Conservation (phyloP, 2,329 filamentous ascomycete genomes). For the Biscogniauxia sp. region DNA sequence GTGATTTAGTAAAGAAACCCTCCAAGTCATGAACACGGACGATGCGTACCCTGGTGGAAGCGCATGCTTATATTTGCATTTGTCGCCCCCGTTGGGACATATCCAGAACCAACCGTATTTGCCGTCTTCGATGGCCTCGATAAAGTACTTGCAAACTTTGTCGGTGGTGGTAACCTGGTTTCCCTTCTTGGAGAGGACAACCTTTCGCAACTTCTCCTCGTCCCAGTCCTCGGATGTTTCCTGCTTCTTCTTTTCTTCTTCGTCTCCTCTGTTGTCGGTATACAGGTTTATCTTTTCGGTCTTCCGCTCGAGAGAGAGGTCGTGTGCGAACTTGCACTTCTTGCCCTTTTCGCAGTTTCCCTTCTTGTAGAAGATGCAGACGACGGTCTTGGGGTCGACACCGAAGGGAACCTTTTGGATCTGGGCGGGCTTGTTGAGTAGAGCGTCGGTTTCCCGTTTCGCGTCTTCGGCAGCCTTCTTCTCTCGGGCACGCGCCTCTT, state of each 20-base stretch:
- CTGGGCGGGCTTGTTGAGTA: constrained; percentile 90
- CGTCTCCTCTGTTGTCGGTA: constrained; percentile 73
- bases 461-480: constrained; percentile 88
- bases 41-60: constrained; percentile 82
- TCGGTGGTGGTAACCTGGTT: constrained; percentile 95
- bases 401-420: constrained; percentile 98
- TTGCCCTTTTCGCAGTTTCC: constrained; percentile 95
- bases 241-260: constrained; percentile 76
- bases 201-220: constrained; percentile 88
- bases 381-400: constrained; percentile 94
- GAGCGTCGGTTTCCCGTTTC: constrained; percentile 72
- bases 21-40: background rate
- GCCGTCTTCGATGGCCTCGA: constrained; percentile 93
- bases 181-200: constrained; percentile 93
- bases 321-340: constrained; percentile 98
- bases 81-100: constrained; percentile 93
- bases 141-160: constrained; percentile 99
- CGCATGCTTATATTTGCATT: constrained; percentile 98
- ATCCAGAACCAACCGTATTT: constrained; percentile 99
- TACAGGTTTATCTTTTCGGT: constrained; percentile 90
- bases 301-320: constrained; percentile 85
- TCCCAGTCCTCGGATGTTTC: constrained; percentile 98
- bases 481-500: constrained; percentile 71
- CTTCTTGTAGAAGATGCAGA: constrained; percentile 97
- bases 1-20: constrained; percentile 13